Evolutionary conservation across 768 basidiomycete genomes (phyloP).

Genomic region (Leccinum subtestaceum): DNA sequence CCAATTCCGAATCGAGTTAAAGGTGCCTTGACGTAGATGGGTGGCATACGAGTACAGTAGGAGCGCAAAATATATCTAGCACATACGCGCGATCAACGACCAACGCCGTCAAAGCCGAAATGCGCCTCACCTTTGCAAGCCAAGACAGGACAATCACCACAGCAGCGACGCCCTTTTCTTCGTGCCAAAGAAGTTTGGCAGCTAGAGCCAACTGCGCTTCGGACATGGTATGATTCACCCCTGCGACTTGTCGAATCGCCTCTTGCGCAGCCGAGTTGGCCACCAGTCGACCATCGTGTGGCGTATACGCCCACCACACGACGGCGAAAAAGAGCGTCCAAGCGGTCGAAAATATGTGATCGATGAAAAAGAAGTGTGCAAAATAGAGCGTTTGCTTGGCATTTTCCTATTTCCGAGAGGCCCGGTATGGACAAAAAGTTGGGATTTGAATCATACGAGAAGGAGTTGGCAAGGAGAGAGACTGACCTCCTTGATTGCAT

Average conservation of each 20-base stretch:
- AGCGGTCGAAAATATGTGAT: conserved; percentile 84
- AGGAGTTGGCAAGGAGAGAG: background rate
- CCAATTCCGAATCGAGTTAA: conserved; percentile 66
- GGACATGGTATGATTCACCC: conserved; percentile 52
- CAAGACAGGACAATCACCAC: conserved; percentile 79
- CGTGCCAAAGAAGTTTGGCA: conserved; percentile 82
- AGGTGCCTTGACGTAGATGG: conserved; percentile 89
- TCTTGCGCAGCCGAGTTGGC: conserved; percentile 87
- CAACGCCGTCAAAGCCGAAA: background rate
- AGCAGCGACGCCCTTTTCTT: conserved; percentile 82
- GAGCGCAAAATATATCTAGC: conserved; percentile 88
- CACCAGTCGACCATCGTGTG: conserved; percentile 83
- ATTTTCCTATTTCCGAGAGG: conserved; percentile 63
- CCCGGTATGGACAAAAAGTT: background rate
- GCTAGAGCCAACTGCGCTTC: conserved; percentile 65
- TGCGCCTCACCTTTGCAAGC: conserved; percentile 74
- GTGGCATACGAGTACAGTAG: conserved; percentile 90
- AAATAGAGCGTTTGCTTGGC: conserved; percentile 81
- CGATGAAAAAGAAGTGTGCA: conserved; percentile 88
- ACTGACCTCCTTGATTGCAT: conserved; percentile 80
- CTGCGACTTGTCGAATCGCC: conserved; percentile 67
- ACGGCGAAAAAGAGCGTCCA: conserved; percentile 94
- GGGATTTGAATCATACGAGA: conserved; percentile 9
- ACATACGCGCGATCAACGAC: background rate
- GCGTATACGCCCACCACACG: conserved; percentile 86